Conservation (phyloP, 1,284 basidiomycete genomes). For the Cutaneotrichosporon sp. region DNA sequence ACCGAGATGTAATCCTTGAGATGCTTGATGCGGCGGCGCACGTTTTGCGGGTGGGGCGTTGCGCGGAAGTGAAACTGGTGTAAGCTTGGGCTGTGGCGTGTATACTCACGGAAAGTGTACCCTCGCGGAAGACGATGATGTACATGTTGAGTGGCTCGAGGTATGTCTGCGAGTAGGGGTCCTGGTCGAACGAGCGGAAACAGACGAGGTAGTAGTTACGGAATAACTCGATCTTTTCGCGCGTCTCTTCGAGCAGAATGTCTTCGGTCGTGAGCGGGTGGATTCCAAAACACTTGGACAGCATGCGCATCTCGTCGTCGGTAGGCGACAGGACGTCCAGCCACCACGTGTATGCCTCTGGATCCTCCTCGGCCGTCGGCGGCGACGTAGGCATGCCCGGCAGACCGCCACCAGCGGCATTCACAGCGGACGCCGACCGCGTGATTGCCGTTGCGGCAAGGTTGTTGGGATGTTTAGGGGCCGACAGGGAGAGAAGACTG, state of each 20-base stretch:
- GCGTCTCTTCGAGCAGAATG: slow-evolving; percentile 98
- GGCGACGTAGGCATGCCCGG: background rate
- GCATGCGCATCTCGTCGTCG: slow-evolving; percentile 96
- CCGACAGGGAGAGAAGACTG: slow-evolving; percentile 7
- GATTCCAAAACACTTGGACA: slow-evolving; percentile 92
- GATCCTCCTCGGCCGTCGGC: slow-evolving; percentile 26
- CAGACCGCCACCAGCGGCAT: too few species aligned
- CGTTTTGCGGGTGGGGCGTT: slow-evolving; percentile 96
- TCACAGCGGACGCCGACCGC: background rate
- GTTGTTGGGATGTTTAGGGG: background rate
- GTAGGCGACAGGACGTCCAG: slow-evolving; percentile 90
- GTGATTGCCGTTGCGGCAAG: background rate
- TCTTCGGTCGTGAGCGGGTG: slow-evolving; percentile 99
- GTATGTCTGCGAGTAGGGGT: slow-evolving; percentile 94
- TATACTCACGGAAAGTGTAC: slow-evolving; percentile 75
- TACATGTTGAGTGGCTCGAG: slow-evolving; percentile 99
- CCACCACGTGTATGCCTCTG: slow-evolving; percentile 91
- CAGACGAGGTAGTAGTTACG: slow-evolving; percentile 98
- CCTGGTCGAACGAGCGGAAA: slow-evolving; percentile 99
- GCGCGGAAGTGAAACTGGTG: slow-evolving; percentile 90
- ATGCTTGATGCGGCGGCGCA: slow-evolving; percentile 95
- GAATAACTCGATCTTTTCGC: slow-evolving; percentile 99
- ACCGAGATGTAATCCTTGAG: slow-evolving; percentile 99
- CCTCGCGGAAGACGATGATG: slow-evolving; percentile 97
- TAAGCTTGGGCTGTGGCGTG: background rate